phyloP scores from a whole-genome alignment of 129 eudicot genomes.

The Artemisia annua region DNA sequence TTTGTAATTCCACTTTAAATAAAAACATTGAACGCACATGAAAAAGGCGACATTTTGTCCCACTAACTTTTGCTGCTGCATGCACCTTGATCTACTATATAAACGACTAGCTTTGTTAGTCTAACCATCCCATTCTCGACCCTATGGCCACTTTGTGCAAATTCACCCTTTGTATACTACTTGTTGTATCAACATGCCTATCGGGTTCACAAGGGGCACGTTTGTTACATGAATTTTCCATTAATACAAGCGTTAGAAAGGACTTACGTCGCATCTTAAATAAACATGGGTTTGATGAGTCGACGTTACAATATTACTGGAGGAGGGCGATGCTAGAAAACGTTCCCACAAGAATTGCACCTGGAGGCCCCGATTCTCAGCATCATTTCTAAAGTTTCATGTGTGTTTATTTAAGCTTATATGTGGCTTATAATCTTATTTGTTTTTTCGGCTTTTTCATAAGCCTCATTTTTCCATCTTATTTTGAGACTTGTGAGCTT shows the following conservation, averaged over 20 bases:
- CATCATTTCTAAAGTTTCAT: constrained; percentile 34
- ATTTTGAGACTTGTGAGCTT: too few relatives aligned
- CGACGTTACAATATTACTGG: constrained; percentile 25
- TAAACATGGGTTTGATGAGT: constrained; percentile 38
- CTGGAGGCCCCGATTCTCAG: constrained; percentile 57
- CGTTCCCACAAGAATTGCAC: constrained; percentile 36
- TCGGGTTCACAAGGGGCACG: constrained; percentile 9
- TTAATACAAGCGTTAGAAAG: not conserved
- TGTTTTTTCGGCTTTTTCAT: too few relatives aligned
- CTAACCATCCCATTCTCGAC: constrained; percentile 5
- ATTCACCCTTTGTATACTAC: constrained; percentile 12
- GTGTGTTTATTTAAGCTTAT: too few relatives aligned
- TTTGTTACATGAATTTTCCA: not conserved
- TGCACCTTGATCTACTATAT: constrained; percentile 10
- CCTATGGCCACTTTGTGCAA: constrained; percentile 23
- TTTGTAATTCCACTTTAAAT: not conserved
- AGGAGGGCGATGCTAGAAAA: constrained; percentile 39
- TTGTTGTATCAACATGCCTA: not conserved
- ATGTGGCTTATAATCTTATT: too few relatives aligned
- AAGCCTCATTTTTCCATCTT: too few relatives aligned
- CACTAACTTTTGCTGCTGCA: constrained; percentile 6
- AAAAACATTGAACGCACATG: constrained; percentile 12
- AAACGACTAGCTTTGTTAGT: not conserved
- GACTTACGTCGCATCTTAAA: constrained; percentile 4
- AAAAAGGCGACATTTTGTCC: constrained; percentile 1